Evolutionary conservation across 1,284 basidiomycete species (phyloP).

Genomic region (Exobasidium rhododendri): DNA sequence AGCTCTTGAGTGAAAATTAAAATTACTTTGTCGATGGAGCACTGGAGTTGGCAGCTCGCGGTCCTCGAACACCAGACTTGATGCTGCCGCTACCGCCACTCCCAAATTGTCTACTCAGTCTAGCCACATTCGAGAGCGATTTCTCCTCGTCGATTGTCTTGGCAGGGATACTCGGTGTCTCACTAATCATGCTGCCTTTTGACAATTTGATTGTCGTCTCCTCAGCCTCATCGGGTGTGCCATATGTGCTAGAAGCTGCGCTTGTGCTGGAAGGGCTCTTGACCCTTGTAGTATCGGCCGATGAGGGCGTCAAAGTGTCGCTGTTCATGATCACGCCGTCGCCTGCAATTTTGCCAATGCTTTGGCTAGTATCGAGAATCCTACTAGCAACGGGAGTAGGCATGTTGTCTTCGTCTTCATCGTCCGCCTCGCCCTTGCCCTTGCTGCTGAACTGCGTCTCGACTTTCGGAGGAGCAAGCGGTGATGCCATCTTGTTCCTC

Average conservation of each 20-base stretch:
- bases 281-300: conserved; percentile 38
- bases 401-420: conserved; percentile 32
- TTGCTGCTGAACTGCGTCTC: not conserved
- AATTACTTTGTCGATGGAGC: not conserved
- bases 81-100: conserved; percentile 8
- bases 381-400: not conserved
- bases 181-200: conserved; percentile 8
- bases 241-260: conserved; percentile 15
- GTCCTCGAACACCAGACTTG: conserved; percentile 1
- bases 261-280: conserved; percentile 24
- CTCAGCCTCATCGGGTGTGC: conserved; percentile 22
- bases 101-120: conserved; percentile 38
- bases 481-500: not conserved
- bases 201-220: too few relatives aligned
- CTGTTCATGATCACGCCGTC: conserved; percentile 27
- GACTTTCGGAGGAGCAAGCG: not conserved
- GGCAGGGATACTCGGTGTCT: not conserved
- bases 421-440: conserved; percentile 18
- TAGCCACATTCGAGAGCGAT: conserved; percentile 38
- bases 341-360: conserved; percentile 55
- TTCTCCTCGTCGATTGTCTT: conserved; percentile 14
- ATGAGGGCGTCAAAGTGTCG: conserved; percentile 54
- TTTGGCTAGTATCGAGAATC: conserved; percentile 28
- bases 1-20: too few relatives aligned
- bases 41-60: not conserved